Percentiles rank a stretch among this genome's conserved stretches.
These are phyloP conservation scores for Themeda triandra DNA, from an alignment of 176 grass and related monocot genomes.

Conservation along the genomic window DNA sequence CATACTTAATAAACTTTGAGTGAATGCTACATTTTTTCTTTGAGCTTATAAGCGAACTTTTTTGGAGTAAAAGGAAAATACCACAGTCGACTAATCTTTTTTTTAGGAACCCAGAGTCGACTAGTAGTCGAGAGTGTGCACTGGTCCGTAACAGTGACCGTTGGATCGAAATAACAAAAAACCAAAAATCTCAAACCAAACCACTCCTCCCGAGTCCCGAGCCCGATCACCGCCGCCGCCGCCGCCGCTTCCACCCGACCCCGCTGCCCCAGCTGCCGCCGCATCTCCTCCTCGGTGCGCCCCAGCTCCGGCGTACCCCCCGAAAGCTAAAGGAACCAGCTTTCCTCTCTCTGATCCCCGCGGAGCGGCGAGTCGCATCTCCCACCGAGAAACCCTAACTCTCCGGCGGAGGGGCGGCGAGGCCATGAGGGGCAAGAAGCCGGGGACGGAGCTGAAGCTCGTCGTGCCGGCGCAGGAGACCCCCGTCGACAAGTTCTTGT, in stretches of 20 bases:
- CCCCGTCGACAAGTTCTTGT: constrained; percentile 82
- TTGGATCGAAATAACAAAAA: neutral
- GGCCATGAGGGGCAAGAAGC: constrained; percentile 81
- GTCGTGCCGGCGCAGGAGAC: constrained; percentile 69
- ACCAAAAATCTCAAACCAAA: neutral
- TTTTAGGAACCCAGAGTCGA: too few species aligned
- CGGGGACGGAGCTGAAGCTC: constrained; percentile 63
- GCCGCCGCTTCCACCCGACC: neutral
- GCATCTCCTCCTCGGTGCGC: neutral
- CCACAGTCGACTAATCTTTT: too few species aligned
- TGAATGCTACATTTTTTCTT: too few species aligned
- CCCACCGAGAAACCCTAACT: constrained; percentile 35
- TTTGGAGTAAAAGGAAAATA: too few species aligned
- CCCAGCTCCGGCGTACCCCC: neutral
- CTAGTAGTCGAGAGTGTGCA: too few species aligned
- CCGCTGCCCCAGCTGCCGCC: neutral
- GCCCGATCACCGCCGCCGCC: neutral
- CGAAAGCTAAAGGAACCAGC: neutral
- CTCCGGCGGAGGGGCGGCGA: neutral
- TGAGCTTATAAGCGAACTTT: too few species aligned
- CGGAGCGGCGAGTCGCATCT: neutral
- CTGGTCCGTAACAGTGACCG: neutral
- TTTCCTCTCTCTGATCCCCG: neutral
- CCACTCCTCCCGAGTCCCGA: neutral
- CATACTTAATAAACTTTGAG: too few species aligned